Evolutionary conservation across 768 basidiomycete species (phyloP).

Genomic region (Trametes cingulata): DNA sequence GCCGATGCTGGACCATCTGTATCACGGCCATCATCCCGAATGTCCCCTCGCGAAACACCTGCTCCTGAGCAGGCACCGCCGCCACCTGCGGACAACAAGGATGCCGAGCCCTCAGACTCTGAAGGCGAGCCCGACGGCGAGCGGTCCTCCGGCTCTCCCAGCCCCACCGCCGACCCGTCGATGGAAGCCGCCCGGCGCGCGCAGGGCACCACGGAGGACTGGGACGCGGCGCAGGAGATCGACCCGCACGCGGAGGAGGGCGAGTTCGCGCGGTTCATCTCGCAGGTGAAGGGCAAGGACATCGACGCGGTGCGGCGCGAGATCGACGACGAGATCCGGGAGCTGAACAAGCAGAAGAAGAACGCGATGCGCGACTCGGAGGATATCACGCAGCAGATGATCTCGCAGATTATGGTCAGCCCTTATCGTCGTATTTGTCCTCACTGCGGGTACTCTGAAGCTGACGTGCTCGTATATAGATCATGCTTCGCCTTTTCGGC

Average conservation of each 20-base stretch:
- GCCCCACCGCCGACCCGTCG: conserved; percentile 27
- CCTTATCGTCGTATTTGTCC: not conserved
- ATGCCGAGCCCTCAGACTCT: conserved; percentile 4
- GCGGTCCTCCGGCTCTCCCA: conserved; percentile 44
- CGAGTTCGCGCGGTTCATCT: conserved; percentile 90
- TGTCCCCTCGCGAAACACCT: not conserved
- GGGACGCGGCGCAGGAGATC: conserved; percentile 88
- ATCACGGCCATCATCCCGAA: not conserved
- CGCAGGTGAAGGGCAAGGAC: conserved; percentile 86
- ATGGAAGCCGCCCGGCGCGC: conserved; percentile 28
- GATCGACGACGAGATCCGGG: conserved; percentile 88
- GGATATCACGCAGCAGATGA: conserved; percentile 94
- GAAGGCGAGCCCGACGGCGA: conserved; percentile 30
- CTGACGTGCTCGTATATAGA: conserved; percentile 43
- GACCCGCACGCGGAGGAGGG: conserved; percentile 76
- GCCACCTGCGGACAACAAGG: not conserved
- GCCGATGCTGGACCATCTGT: too few species aligned
- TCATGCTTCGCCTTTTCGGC: conserved; percentile 89
- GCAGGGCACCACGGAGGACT: conserved; percentile 40
- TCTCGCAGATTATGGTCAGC: conserved; percentile 71
- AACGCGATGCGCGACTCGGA: conserved; percentile 92
- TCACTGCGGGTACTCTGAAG: not conserved
- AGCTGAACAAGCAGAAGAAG: conserved; percentile 80
- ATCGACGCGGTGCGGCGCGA: conserved; percentile 80
- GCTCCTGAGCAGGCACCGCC: not conserved